phyloP scores from a whole-genome alignment of 257 asterid species.

The Gardenia jasminoides region DNA sequence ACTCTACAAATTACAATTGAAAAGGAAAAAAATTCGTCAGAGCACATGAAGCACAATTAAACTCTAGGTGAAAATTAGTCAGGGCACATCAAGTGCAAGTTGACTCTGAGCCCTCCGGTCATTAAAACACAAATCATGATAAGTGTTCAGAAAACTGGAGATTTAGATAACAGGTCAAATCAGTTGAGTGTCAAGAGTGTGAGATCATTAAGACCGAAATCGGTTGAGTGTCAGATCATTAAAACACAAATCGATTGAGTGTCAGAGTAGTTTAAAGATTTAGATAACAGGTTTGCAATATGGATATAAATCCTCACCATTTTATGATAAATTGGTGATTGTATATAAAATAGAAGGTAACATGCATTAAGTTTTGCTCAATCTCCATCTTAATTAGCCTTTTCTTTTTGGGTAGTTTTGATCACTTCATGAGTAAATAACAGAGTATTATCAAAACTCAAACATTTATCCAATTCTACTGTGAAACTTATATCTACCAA shows the following conservation, averaged over 20 bases:
- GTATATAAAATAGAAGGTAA: background rate
- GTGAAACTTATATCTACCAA: background rate
- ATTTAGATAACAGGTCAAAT: background rate
- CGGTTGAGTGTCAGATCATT: too few species aligned
- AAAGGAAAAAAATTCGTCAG: background rate
- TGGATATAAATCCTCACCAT: background rate
- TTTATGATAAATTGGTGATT: too few species aligned
- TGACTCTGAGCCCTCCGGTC: background rate
- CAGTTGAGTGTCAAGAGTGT: too few species aligned
- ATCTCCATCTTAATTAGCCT: background rate
- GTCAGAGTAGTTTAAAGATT: background rate
- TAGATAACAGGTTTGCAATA: background rate
- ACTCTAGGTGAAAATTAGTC: background rate
- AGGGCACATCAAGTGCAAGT: background rate
- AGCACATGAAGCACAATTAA: background rate
- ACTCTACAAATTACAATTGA: conserved; percentile 47
- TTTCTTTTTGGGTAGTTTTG: background rate
- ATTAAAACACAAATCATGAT: background rate
- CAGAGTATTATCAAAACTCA: background rate
- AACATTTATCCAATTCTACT: background rate
- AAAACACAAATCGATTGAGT: too few species aligned
- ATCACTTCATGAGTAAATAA: background rate
- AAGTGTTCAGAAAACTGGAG: background rate
- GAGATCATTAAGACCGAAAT: too few species aligned
- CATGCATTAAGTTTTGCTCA: background rate